Evolutionary conservation across 106 monocot species (phyloP), one percentile per base, ranked within the genome.

Genomic region (Hemerocallis citrina): DNA sequence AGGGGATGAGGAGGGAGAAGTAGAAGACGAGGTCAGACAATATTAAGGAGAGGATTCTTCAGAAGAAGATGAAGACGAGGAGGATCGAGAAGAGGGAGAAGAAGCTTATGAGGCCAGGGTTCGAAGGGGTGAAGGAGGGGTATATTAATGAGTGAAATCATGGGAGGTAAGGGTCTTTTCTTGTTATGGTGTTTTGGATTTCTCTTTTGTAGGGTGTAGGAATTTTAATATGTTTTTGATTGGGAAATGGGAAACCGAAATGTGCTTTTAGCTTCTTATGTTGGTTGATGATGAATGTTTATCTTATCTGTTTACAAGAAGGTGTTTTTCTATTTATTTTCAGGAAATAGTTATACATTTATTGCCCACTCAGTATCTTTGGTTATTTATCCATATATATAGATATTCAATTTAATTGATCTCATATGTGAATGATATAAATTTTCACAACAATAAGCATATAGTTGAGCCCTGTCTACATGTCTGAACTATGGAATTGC

Each of bases 51-150:
- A 83, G 85, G 70, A 74, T 74, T 24, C 67, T 83, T 0, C 75
- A 89, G 61, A 94, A 82, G n/a, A n/a, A n/a, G n/a, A n/a, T n/a
- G 64, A 94, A 86, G 80, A 63, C 66, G 80, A 72, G 78, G 69
- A 73, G 73, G 71, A 94, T 94, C 39, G 85, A 77, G 68, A 94
- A 89, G 80, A 74, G 85, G 52, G 89, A 89, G 78, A 86, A 94
- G 71, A 94, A 94, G 62, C 89, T 94, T 36, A 83, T 94, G 80
- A 72, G 85, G 36, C 94, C 85, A 0, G 93, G 93, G 8, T 89
- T 84, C 49, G 85, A 88, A 57, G 89, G 93, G n/a, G 72, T 77
- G 42, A 93, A 83, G 64, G 74, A 81, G 43, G 79, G 81, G 5
- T 85, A 81, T 50, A 72, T 81, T 54, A 85, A 77, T 60, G 63